Conservation (phyloP, 495 filamentous ascomycete species). For the Cercophora sp. region DNA sequence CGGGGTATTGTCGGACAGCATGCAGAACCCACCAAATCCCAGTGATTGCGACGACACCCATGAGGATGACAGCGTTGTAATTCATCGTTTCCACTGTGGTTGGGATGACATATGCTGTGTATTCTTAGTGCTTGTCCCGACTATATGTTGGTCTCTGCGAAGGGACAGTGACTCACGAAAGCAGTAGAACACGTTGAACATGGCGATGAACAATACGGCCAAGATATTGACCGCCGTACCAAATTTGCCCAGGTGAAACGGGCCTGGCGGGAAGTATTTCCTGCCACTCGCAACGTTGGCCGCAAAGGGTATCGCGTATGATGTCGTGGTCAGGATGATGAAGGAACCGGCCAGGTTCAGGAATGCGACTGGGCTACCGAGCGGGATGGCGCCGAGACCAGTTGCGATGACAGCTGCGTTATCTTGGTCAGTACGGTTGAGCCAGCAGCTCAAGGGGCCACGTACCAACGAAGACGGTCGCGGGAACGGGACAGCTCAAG, state of each 20-base stretch:
- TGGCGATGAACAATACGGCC: constrained; percentile 59
- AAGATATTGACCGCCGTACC: constrained; percentile 59
- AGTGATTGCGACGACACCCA: constrained; percentile 49
- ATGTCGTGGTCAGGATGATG: constrained; percentile 67
- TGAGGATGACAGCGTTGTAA: constrained; percentile 63
- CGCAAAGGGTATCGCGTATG: constrained; percentile 72
- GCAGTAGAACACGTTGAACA: constrained; percentile 71
- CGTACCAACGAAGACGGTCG: constrained; percentile 58
- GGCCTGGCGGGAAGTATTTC: constrained; percentile 58
- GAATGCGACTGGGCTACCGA: constrained; percentile 72
- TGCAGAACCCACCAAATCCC: constrained; percentile 64
- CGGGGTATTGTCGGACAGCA: constrained; percentile 51
- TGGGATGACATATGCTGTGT: constrained; percentile 53
- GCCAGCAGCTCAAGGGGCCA: not conserved
- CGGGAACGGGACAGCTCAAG: constrained; percentile 62
- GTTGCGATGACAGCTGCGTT: constrained; percentile 50
- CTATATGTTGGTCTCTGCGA: not conserved
- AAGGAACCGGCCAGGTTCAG: constrained; percentile 70
- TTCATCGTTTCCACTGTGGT: constrained; percentile 61
- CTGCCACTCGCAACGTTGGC: constrained; percentile 67
- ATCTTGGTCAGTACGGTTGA: not conserved
- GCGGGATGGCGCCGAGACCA: constrained; percentile 67
- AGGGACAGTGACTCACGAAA: constrained; percentile 43
- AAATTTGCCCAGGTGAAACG: constrained; percentile 62
- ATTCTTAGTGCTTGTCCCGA: not conserved